Conservation (phyloP, 1,284 basidiomycete species). For the Entoloma clypeatum region DNA sequence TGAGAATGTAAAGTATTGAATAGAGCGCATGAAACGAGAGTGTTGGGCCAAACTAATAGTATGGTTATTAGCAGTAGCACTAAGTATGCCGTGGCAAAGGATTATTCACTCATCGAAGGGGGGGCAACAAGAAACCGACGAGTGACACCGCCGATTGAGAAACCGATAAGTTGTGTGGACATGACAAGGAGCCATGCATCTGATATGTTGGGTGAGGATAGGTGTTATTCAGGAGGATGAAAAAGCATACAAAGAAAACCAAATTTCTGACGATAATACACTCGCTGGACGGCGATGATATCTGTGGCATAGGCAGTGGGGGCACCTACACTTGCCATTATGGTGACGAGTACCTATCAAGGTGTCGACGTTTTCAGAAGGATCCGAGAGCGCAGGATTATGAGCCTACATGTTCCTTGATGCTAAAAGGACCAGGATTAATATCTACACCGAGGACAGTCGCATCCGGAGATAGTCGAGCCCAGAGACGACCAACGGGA, state of each 20-base stretch:
- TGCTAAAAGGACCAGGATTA: constrained; percentile 74
- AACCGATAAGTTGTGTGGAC: constrained; percentile 68
- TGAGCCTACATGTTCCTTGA: constrained; percentile 64
- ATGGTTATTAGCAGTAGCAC: not conserved
- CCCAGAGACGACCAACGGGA: constrained; percentile 52
- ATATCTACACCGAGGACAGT: constrained; percentile 46
- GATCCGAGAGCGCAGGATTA: too few relatives aligned
- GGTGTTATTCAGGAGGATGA: constrained; percentile 12
- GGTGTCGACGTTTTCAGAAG: too few relatives aligned
- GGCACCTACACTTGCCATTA: constrained; percentile 69
- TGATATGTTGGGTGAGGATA: constrained; percentile 11
- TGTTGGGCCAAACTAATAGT: constrained; percentile 68
- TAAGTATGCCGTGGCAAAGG: not conserved
- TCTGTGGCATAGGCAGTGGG: constrained; percentile 62
- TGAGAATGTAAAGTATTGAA: constrained; percentile 69
- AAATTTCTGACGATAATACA: constrained; percentile 46
- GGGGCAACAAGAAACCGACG: constrained; percentile 71
- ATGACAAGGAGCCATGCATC: constrained; percentile 57
- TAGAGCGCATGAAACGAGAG: constrained; percentile 74
- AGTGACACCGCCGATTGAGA: constrained; percentile 61
- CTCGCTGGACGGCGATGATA: constrained; percentile 59
- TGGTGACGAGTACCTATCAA: constrained; percentile 52
- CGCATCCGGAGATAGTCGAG: constrained; percentile 46
- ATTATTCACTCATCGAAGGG: constrained; percentile 69
- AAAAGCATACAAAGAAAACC: constrained; percentile 27